Base-by-base conservation (phyloP, 768 basidiomycete genomes). In the Suillus brevipes region DNA sequence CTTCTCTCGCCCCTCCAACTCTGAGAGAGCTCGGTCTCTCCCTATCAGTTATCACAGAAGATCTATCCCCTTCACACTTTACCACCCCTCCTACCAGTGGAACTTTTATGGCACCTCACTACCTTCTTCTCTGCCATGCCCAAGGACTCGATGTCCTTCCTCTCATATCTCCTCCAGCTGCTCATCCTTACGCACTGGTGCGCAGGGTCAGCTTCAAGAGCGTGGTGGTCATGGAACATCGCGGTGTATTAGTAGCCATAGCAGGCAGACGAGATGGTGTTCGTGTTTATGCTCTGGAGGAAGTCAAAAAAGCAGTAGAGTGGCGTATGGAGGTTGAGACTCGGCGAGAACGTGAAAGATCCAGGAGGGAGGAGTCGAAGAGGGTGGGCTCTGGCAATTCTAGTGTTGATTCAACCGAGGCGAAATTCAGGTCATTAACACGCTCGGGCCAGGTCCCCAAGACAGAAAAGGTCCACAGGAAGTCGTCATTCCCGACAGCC, bases 141-240 rank as follows among this genome's bases (percentile, higher is more conserved):
- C 94, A 95, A 75, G 93, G 93, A 49, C 79, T 95, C 40, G 93
- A 95, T 74, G 91, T 95, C 3, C 80, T 95, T n/a, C 91, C 93
- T 2, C 80, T 95, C 36, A 74, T 84, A 13, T 88, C 89, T 0
- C 92, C 93, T 0, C 93, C 92, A 2, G 82, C 87, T 16, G 82
- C 83, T 8, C 88, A 89, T 68, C 91, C 94, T 16, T 94, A 93
- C 75, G 88, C 93, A 12, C 83, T 95, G 34, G 88, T 95, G 28
- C 86, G 93, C 25, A 84, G 92, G 62, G 91, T 93, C 60, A 83
- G 84, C 42, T 95, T 95, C 77, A 94, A 93, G 72, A 87, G 85
- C 63, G 89, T 95, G n/a, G 90, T 95, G 1, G 89, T 95, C 16
- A 95, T 95, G 93, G 93, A 95, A 70, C 91, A 94, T 71, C 89